Evolutionary conservation across 2,329 filamentous ascomycete genomes (phyloP).

Genomic region (Exophiala spinifera): DNA sequence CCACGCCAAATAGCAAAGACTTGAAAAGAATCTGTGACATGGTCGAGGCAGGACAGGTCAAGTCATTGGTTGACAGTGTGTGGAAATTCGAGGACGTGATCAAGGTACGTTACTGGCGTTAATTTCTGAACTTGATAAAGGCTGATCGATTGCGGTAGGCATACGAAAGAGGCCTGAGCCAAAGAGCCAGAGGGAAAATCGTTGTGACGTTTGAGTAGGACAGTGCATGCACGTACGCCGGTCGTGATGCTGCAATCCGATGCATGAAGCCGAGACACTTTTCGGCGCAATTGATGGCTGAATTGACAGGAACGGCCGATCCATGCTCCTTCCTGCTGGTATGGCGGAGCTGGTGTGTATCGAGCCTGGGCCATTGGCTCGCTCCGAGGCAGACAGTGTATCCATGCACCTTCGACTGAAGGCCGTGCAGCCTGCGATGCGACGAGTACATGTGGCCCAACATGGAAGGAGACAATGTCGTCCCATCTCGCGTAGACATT

Average conservation of each 20-base stretch:
- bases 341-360: too few species aligned
- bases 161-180: conserved; percentile 30
- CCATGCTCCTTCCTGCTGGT: too few species aligned
- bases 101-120: conserved; percentile 3
- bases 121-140: not conserved
- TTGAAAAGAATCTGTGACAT: conserved; percentile 35
- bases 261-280: too few species aligned
- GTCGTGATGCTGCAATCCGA: not conserved
- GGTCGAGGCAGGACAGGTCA: conserved; percentile 36
- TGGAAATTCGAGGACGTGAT: conserved; percentile 38
- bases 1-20: not conserved
- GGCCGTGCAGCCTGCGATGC: too few species aligned
- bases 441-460: too few species aligned
- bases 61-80: conserved; percentile 38
- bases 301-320: too few species aligned
- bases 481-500: not conserved
- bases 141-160: conserved; percentile 31
- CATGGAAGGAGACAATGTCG: not conserved
- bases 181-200: conserved; percentile 16
- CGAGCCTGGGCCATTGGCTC: too few species aligned
- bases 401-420: too few species aligned
- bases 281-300: too few species aligned
- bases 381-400: too few species aligned
- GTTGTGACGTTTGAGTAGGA: conserved; percentile 4
- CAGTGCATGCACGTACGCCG: not conserved